phyloP scores from a whole-genome alignment of 2,329 filamentous ascomycete genomes.

The Fusarium pilosicola region DNA sequence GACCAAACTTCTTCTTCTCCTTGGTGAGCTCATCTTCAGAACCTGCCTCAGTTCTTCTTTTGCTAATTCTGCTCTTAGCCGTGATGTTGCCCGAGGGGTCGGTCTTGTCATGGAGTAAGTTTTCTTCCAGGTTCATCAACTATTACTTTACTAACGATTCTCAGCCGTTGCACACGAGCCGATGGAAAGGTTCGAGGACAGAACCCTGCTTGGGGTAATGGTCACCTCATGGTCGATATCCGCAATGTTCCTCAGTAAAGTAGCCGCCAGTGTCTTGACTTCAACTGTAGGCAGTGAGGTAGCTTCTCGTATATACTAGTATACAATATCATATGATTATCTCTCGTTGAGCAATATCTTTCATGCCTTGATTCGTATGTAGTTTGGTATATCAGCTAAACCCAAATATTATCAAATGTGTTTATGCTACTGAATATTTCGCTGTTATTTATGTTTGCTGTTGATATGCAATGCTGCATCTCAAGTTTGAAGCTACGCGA shows the following conservation, averaged over 20 bases:
- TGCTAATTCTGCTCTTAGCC: not conserved
- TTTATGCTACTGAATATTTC: not conserved
- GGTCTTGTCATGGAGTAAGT: slow-evolving; percentile 16
- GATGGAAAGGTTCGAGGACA: slow-evolving; percentile 21
- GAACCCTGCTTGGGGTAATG: slow-evolving; percentile 21
- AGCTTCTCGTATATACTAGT: not conserved
- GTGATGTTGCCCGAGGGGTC: slow-evolving; percentile 16
- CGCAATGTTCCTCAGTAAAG: not conserved
- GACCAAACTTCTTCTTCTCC: slow-evolving; percentile 1
- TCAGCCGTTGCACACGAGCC: not conserved
- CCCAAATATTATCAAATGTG: accelerated
- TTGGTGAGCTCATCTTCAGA: not conserved
- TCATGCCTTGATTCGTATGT: accelerated
- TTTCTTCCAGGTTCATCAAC: accelerated
- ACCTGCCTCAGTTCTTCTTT: accelerated
- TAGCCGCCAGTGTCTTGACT: accelerated
- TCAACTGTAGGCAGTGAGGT: not conserved
- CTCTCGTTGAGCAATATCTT: not conserved
- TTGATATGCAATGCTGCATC: not conserved
- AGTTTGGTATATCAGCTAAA: accelerated
- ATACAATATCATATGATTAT: not conserved
- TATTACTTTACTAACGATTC: accelerated
- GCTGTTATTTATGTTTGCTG: not conserved
- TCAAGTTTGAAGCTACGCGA: not conserved
- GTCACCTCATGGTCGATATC: slow-evolving; percentile 16